Conservation (phyloP, 2,329 filamentous ascomycete species). For the Simplicillium sp. region DNA sequence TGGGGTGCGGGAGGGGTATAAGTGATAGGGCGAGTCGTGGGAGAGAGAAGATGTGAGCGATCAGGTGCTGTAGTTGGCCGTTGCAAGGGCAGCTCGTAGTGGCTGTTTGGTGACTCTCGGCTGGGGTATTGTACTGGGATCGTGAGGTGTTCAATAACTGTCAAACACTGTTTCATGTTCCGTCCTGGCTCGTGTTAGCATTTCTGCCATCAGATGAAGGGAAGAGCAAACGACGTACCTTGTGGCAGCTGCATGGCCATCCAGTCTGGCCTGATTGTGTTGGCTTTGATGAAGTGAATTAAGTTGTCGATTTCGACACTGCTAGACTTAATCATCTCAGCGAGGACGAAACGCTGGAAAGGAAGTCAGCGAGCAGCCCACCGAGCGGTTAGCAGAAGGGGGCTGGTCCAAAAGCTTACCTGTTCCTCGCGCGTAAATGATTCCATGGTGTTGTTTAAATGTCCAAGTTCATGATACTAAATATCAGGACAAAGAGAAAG, state of each 20-base stretch:
- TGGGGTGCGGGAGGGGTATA: constrained; percentile 11
- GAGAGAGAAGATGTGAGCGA: too few relatives aligned
- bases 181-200: constrained; percentile 23
- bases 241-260: constrained; percentile 36
- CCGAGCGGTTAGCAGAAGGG: constrained; percentile 1
- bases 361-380: neutral
- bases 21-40: constrained; percentile 5
- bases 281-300: constrained; percentile 34
- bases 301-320: constrained; percentile 35
- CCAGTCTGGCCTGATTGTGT: constrained; percentile 33
- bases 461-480: neutral
- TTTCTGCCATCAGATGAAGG: constrained; percentile 2
- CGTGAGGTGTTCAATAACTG: constrained; percentile 27
- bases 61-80: too few relatives aligned
- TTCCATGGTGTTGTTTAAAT: too few relatives aligned
- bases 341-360: constrained; percentile 46
- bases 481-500: neutral
- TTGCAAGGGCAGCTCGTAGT: constrained; percentile 16
- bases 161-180: constrained; percentile 35
- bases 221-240: constrained; percentile 23
- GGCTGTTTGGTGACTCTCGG: constrained; percentile 21
- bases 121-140: constrained; percentile 20
- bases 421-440: constrained; percentile 41
- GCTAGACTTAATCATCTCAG: constrained; percentile 49
- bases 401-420: constrained; percentile 23